These are phyloP conservation scores for Leishmania mexicana DNA, from an alignment of 208 protist genomes.

Conservation along the genomic window DNA sequence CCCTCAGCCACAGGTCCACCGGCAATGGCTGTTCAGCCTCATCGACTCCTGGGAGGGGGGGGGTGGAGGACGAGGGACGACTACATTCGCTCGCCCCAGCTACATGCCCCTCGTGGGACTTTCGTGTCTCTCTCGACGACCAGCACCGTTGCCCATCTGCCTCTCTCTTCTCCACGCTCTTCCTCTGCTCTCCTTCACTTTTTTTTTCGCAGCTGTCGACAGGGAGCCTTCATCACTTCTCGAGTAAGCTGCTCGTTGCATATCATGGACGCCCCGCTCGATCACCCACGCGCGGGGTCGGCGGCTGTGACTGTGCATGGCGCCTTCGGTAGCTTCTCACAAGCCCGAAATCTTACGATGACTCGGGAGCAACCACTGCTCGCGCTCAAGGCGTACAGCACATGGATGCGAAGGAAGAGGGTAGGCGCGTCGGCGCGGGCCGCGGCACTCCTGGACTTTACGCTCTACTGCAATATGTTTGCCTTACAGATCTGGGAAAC, in stretches of 20 bases:
- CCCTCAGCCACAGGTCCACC: neutral
- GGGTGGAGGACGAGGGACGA: neutral
- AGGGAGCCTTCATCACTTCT: neutral
- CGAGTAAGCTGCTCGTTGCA: neutral
- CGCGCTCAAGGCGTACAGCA: conserved; percentile 44
- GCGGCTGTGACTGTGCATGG: neutral
- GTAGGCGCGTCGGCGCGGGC: conserved; percentile 7
- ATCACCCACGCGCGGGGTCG: neutral
- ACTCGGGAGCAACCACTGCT: conserved; percentile 33
- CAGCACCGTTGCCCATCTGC: neutral
- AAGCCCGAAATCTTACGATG: conserved; percentile 20
- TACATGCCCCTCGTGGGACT: neutral
- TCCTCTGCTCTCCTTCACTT: neutral
- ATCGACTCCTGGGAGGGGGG: neutral
- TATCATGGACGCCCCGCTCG: neutral
- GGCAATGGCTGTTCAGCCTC: neutral
- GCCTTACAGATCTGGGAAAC: conserved; percentile 8
- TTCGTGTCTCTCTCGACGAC: neutral
- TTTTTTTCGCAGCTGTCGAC: neutral
- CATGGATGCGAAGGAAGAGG: conserved; percentile 15
- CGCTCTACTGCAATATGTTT: conserved; percentile 33
- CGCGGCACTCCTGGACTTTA: conserved; percentile 25
- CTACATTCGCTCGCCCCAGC: neutral
- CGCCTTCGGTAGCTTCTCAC: neutral
- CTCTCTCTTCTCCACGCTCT: neutral